These are phyloP conservation scores for Magnusiomyces ingens DNA, from an alignment of 1,139 yeast genomes.

Conservation along the genomic window DNA sequence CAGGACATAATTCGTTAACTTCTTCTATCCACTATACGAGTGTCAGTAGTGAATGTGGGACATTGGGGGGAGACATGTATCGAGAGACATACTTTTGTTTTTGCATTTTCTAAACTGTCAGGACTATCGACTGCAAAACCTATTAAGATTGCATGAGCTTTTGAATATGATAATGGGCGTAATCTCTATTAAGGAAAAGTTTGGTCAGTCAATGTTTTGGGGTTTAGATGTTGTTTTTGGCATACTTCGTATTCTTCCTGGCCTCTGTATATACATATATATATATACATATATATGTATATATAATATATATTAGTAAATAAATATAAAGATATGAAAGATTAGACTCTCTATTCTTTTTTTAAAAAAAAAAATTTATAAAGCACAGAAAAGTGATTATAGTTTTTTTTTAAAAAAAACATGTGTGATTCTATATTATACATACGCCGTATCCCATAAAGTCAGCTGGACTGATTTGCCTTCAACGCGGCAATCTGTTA, in stretches of 20 bases:
- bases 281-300: background rate
- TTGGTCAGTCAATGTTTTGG: background rate
- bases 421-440: conserved; percentile 8
- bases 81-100: conserved; percentile 27
- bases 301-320: background rate
- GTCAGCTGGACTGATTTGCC: conserved; percentile 87
- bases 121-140: conserved; percentile 63
- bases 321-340: background rate
- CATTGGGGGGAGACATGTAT: background rate
- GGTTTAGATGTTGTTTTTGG: background rate
- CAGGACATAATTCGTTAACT: conserved; percentile 72
- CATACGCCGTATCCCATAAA: conserved; percentile 84
- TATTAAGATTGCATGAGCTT: conserved; percentile 60
- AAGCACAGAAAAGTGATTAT: background rate
- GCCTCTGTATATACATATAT: conserved; percentile 39
- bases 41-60: background rate
- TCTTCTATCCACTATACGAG: conserved; percentile 56
- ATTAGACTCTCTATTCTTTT: background rate
- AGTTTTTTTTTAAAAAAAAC: no score
- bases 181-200: conserved; percentile 37
- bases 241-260: conserved; percentile 59
- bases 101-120: conserved; percentile 56
- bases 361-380: background rate
- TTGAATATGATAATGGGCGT: conserved; percentile 61
- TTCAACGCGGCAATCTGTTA: conserved; percentile 86